Base-by-base conservation (phyloP, 768 basidiomycete species). In the Amanita fuliginea region DNA sequence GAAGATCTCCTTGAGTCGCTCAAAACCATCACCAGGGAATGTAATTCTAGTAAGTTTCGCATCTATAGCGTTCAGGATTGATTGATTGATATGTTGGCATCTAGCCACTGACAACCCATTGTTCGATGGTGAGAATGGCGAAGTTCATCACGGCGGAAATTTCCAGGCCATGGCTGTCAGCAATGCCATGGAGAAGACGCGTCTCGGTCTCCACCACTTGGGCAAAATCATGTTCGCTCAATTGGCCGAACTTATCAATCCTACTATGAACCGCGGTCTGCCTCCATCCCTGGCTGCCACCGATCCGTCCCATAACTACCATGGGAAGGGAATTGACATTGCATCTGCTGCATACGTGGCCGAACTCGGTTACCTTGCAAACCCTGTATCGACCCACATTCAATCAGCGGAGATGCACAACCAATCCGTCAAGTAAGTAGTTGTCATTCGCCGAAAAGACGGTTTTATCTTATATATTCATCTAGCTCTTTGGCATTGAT, bases 341-440 rank as follows among this genome's bases (percentile, higher is more conserved):
- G 85, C 81, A 37, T 74, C 78, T 4, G 88, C 90, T 7, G 82
- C 90, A 0, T 92, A 93, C 60, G 76, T 82, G 2, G 72, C 82
- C 41, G 90, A 93, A 64, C 76, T 93, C 28, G 89, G 88, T 24
- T 82, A 76, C 59, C 74, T 91, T 21, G 89, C 85, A 16, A 86
- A 78, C 67, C 88, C 90, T 0, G 88, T 92, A 9, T 84, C 83
- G 2, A 87, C 86, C 0, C 83, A 86, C 56, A 79, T 89, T 43
- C 87, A 92, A 58, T 84, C 83, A 1, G 89, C 89, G 1, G 89
- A 93, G 66, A 88, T 91, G 85, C 86, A 90, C 60, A 93, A 93
- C 56, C 90, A 93, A 63, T 85, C 90, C 39, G 77, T 93, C 64
- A 93, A 93, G 86, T 88, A 54, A 53, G 84, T 69, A 5, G 46